Conservation (phyloP, 1,284 basidiomycete species). For the Inonotus obliquus region DNA sequence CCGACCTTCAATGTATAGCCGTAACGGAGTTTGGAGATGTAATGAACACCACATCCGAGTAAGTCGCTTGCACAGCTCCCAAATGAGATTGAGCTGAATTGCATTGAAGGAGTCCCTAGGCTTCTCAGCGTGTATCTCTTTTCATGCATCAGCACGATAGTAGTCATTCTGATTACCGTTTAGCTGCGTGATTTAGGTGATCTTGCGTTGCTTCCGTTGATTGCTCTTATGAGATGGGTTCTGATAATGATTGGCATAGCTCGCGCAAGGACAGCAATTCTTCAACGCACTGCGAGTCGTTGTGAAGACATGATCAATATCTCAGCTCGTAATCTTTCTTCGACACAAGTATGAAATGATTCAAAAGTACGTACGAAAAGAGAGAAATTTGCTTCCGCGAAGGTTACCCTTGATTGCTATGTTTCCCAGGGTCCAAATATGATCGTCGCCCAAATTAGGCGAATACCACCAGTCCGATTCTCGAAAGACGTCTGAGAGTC, state of each 20-base stretch:
- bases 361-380: background rate
- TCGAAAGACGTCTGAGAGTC: background rate
- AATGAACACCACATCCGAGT: background rate
- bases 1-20: background rate
- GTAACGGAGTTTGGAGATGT: background rate
- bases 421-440: slow-evolving; percentile 3
- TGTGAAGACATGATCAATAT: background rate
- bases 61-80: background rate
- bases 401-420: background rate
- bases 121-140: background rate
- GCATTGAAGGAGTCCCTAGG: background rate
- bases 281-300: no score
- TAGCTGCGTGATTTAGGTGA: background rate
- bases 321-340: background rate
- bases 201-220: background rate
- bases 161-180: background rate
- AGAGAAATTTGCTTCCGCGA: slow-evolving; percentile 8
- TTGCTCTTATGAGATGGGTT: background rate
- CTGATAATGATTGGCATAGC: background rate
- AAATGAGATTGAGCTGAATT: background rate
- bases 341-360: background rate
- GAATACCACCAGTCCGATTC: background rate
- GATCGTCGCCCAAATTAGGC: slow-evolving; percentile 4
- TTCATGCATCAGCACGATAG: background rate
- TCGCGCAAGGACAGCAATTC: no score